phyloP scores from a whole-genome alignment of 164 flowering plant species.

The Magnolia sinica region DNA sequence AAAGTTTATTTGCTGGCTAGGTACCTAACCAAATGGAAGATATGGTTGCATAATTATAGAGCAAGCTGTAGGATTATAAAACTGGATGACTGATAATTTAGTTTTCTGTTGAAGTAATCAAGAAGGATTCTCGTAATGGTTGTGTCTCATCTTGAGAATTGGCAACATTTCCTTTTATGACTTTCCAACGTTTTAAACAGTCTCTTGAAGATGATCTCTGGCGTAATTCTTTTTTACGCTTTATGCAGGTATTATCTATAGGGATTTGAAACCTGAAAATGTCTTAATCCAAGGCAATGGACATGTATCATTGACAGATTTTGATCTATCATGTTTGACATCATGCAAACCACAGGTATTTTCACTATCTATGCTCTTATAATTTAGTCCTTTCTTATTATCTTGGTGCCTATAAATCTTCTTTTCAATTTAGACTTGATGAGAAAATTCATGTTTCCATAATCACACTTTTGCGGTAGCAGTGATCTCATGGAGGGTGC shows the following conservation, averaged over 20 bases:
- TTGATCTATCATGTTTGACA: constrained; percentile 94
- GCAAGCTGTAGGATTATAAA: no score
- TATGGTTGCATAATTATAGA: no score
- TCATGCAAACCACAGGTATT: constrained; percentile 94
- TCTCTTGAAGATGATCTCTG: background rate
- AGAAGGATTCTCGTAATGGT: no score
- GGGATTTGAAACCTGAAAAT: constrained; percentile 98
- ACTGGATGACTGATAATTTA: no score
- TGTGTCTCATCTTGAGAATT: background rate
- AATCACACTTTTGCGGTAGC: background rate
- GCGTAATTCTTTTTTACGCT: background rate
- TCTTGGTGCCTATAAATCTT: background rate
- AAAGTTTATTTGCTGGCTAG: no score
- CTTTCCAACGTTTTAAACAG: background rate
- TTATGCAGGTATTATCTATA: constrained; percentile 80
- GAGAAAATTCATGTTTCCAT: background rate
- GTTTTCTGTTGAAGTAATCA: no score
- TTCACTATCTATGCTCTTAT: background rate
- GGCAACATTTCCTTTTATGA: background rate
- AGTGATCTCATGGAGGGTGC: background rate
- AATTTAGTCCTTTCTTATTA: background rate
- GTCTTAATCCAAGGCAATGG: constrained; percentile 74
- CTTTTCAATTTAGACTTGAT: background rate
- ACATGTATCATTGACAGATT: constrained; percentile 85
- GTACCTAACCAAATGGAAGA: no score